These are phyloP conservation scores for Fraxinus quadrangulata DNA, from an alignment of 257 asterid species.

Conservation along the genomic window DNA sequence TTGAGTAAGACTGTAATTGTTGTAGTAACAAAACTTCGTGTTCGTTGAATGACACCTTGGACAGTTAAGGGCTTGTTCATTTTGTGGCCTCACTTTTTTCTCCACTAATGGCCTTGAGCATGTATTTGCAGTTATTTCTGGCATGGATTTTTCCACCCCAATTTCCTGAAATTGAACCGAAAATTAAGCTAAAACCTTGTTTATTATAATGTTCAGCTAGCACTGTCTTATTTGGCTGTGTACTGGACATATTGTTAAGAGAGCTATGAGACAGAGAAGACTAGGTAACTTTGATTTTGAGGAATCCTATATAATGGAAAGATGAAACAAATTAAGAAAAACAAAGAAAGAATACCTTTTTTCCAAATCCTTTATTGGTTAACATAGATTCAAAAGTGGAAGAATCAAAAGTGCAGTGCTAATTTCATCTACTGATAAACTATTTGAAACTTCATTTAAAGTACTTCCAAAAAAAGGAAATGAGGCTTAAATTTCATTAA, in stretches of 20 bases:
- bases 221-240: neutral
- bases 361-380: constrained; percentile 20
- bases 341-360: constrained; percentile 23
- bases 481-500: constrained; percentile 7
- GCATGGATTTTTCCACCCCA: constrained; percentile 47
- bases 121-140: constrained; percentile 40
- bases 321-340: neutral
- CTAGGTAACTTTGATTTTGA: neutral
- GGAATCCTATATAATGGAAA: neutral
- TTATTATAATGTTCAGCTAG: neutral
- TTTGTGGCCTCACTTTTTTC: constrained; percentile 60
- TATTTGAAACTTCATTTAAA: constrained; percentile 4
- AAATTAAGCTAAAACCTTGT: constrained; percentile 1
- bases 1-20: constrained; percentile 76
- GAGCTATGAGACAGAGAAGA: no score
- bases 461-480: neutral
- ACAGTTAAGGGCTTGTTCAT: constrained; percentile 56
- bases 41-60: constrained; percentile 76
- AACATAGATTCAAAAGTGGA: constrained; percentile 29
- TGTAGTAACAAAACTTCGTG: constrained; percentile 84
- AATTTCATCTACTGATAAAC: constrained; percentile 25
- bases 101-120: constrained; percentile 42
- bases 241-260: neutral
- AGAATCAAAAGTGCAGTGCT: constrained; percentile 29
- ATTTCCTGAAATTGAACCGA: constrained; percentile 41